Percentiles rank a stretch among this genome's conserved stretches.
Conservation (phyloP, 768 basidiomycete genomes). For the Strobilomyces dryophilus region DNA sequence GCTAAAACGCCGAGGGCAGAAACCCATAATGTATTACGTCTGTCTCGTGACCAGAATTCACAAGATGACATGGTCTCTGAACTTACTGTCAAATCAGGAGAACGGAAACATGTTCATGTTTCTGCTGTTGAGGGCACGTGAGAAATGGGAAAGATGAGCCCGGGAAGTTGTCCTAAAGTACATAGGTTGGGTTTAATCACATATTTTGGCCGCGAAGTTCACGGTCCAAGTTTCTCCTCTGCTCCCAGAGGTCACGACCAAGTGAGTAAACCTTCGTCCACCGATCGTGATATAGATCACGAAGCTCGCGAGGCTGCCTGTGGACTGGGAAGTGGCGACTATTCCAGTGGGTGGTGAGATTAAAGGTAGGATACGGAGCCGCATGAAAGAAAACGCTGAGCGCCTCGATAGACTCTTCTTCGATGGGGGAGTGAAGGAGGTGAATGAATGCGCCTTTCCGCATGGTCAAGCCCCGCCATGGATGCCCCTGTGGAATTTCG, state of each 20-base stretch:
- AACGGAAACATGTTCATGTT: too few relatives aligned
- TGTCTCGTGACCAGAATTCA: too few relatives aligned
- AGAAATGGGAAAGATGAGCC: too few relatives aligned
- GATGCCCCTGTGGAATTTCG: background rate
- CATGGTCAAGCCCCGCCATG: background rate
- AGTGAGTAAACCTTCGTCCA: background rate
- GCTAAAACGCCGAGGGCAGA: too few relatives aligned
- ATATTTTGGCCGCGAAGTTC: too few relatives aligned
- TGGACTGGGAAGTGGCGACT: background rate
- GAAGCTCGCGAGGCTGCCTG: background rate
- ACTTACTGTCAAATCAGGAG: too few relatives aligned
- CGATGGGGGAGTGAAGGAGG: background rate
- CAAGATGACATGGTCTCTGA: too few relatives aligned
- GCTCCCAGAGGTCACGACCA: background rate
- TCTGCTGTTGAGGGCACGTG: too few relatives aligned
- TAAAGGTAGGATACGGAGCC: background rate
- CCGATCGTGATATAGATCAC: background rate
- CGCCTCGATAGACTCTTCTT: background rate
- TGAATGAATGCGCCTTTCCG: background rate
- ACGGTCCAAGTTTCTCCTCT: background rate
- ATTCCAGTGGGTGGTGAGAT: background rate
- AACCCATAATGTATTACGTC: too few relatives aligned
- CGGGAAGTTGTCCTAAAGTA: too few relatives aligned
- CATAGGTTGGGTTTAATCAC: too few relatives aligned
- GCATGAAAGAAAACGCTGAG: background rate